Percentiles rank a stretch among this genome's conserved stretches.
phyloP scores from a whole-genome alignment of 768 basidiomycete genomes.

The Guyanaporus albipodus region DNA sequence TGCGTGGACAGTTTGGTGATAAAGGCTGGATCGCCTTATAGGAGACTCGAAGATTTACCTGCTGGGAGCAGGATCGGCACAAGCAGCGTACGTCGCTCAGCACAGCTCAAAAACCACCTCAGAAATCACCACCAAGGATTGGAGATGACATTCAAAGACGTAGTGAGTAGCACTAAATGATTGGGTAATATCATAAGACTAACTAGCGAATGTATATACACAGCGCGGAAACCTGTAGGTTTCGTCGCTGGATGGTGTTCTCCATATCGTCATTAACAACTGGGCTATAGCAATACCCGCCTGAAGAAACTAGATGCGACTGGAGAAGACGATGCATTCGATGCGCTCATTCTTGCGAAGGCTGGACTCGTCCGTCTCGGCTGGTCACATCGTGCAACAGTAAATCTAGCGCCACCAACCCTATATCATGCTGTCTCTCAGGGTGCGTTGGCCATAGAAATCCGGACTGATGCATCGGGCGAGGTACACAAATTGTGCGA shows the following conservation, averaged over 20 bases:
- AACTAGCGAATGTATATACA: background rate
- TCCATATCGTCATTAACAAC: constrained; percentile 5
- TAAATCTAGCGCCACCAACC: constrained; percentile 68
- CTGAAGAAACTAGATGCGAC: constrained; percentile 86
- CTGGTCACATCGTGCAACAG: constrained; percentile 68
- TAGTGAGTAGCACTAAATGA: constrained; percentile 52
- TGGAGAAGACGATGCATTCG: constrained; percentile 58
- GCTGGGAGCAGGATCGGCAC: constrained; percentile 92
- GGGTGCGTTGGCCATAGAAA: constrained; percentile 87
- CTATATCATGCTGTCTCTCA: constrained; percentile 91
- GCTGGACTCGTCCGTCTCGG: constrained; percentile 86
- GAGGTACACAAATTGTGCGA: constrained; percentile 58
- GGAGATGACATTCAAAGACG: constrained; percentile 71
- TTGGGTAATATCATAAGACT: background rate
- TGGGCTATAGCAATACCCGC: constrained; percentile 70
- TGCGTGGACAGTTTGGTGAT: constrained; percentile 87
- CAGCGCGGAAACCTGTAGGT: constrained; percentile 87
- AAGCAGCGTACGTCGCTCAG: constrained; percentile 87
- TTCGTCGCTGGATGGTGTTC: background rate
- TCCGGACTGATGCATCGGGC: constrained; percentile 62
- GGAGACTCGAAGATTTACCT: constrained; percentile 75
- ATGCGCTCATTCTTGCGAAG: constrained; percentile 89
- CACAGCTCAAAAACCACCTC: constrained; percentile 79
- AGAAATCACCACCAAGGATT: constrained; percentile 41
- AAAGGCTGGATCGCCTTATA: constrained; percentile 68